phyloP scores from a whole-genome alignment of 495 filamentous ascomycete genomes.

The Podospora appendiculata region DNA sequence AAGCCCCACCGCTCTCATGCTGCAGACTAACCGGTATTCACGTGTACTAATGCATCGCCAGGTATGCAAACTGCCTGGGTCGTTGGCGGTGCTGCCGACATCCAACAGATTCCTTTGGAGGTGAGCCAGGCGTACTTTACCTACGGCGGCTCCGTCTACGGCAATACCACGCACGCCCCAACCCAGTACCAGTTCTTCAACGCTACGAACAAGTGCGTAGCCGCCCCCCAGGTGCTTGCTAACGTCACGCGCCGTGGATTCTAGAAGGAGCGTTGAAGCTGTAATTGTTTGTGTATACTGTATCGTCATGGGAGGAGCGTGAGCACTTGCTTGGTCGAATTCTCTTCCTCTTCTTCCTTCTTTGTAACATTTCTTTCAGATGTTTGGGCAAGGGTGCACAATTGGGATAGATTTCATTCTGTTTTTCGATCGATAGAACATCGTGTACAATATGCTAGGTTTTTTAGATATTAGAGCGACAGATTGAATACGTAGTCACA shows the following conservation, averaged over 20 bases:
- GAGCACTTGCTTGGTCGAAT: no score
- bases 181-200: conserved; percentile 19
- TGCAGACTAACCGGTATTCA: neutral
- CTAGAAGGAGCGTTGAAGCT: neutral
- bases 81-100: conserved; percentile 38
- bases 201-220: conserved; percentile 8
- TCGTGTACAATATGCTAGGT: no score
- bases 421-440: no score
- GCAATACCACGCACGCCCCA: conserved; percentile 35
- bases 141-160: conserved; percentile 44
- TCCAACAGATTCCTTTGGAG: conserved; percentile 21
- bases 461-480: no score
- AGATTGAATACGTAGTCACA: no score
- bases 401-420: no score
- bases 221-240: neutral
- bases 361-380: no score
- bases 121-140: conserved; percentile 36
- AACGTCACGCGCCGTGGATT: neutral
- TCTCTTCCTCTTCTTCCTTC: no score
- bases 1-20: neutral
- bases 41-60: conserved; percentile 2
- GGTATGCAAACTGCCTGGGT: conserved; percentile 47
- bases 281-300: no score
- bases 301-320: no score
- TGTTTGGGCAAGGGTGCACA: no score